These are phyloP conservation scores for Hypocrella siamensis DNA, from an alignment of 2,329 filamentous ascomycete genomes.

Conservation along the genomic window DNA sequence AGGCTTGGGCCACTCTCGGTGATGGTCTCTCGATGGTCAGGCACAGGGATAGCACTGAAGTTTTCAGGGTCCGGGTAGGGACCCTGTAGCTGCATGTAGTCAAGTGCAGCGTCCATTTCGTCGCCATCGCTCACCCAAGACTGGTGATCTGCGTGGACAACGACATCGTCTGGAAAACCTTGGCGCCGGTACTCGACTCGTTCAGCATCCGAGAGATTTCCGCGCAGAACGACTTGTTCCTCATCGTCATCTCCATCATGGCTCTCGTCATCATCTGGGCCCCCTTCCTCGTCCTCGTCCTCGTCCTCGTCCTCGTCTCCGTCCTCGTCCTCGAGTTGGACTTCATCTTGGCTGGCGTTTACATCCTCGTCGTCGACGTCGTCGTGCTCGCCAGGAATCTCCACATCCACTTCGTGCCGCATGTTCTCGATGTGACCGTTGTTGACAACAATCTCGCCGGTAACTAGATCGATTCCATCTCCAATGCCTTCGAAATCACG, in stretches of 20 bases:
- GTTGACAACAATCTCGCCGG: conserved; percentile 71
- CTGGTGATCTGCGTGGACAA: not conserved
- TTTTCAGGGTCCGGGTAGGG: conserved; percentile 3
- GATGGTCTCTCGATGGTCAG: not conserved
- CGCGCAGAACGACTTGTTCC: conserved; percentile 18
- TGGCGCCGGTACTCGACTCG: not conserved
- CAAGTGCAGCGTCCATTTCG: conserved; percentile 1
- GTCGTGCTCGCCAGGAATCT: conserved; percentile 8
- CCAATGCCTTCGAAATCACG: conserved; percentile 69
- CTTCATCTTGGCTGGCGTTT: conserved; percentile 1
- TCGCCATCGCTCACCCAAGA: conserved; percentile 2
- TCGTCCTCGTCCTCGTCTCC: not conserved
- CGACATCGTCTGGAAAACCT: conserved; percentile 1
- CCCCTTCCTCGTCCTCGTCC: conserved; percentile 3
- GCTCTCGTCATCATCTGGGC: conserved; percentile 8
- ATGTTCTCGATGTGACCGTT: conserved; percentile 63
- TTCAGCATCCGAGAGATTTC: conserved; percentile 14
- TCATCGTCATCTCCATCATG: conserved; percentile 19
- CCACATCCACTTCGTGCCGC: conserved; percentile 40
- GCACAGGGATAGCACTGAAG: conserved; percentile 1
- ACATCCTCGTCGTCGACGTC: too few relatives aligned
- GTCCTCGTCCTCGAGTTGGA: conserved; percentile 1
- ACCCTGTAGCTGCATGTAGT: conserved; percentile 4
- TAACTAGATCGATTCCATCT: conserved; percentile 78
- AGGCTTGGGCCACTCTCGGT: conserved; percentile 2